phyloP scores from a whole-genome alignment of 805 yeast genomes.

The Kluyveromyces dobzhanskii region DNA sequence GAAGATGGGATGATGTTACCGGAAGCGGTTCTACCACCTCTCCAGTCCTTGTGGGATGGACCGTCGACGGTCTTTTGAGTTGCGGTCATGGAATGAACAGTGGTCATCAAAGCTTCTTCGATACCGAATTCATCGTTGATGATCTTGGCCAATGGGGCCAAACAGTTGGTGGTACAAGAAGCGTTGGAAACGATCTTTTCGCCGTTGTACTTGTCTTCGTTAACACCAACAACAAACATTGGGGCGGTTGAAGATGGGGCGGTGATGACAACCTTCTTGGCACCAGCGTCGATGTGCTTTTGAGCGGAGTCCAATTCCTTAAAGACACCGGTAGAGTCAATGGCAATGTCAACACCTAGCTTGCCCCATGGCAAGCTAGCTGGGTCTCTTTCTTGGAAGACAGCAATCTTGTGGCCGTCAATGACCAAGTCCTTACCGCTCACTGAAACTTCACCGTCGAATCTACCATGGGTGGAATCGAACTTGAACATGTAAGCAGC shows the following conservation, averaged over 20 bases:
- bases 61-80: conserved; percentile 70
- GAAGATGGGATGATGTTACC: conserved; percentile 70
- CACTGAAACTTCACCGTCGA: conserved; percentile 47
- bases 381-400: conserved; percentile 62
- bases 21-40: conserved; percentile 74
- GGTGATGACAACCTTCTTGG: conserved; percentile 63
- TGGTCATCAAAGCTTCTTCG: conserved; percentile 70
- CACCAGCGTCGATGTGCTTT: conserved; percentile 65
- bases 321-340: conserved; percentile 70
- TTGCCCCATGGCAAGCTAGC: conserved; percentile 62
- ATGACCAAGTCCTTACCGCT: conserved; percentile 45
- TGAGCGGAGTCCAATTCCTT: conserved; percentile 56
- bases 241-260: conserved; percentile 69
- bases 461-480: conserved; percentile 64
- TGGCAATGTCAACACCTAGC: conserved; percentile 51
- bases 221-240: conserved; percentile 67
- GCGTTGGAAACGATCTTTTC: conserved; percentile 61
- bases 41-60: conserved; percentile 73
- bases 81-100: conserved; percentile 65
- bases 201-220: conserved; percentile 48
- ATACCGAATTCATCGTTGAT: conserved; percentile 58
- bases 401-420: conserved; percentile 42
- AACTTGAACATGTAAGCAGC: conserved; percentile 71
- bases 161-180: conserved; percentile 68
- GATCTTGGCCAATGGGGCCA: conserved; percentile 65